Evolutionary conservation across 257 asterid species (phyloP), one percentile per base, ranked within the genome.

Genomic region (Penstemon eatonii): DNA sequence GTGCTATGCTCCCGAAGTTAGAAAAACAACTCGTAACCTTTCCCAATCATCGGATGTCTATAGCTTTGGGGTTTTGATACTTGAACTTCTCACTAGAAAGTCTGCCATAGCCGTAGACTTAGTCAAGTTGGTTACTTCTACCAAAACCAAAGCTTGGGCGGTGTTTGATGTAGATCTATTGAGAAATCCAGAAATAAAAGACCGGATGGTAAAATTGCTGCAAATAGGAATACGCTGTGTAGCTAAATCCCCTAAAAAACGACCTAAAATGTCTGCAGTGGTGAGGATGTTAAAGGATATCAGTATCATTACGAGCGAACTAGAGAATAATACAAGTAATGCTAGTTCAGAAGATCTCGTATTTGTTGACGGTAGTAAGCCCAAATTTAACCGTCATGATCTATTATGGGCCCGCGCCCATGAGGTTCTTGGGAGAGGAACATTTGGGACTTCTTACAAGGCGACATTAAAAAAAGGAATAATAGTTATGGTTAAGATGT

Each of bases 51-150:
- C 62, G 39, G 71, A 66, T 40, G 73, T 76, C 50, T 76, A 70
- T 64, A 71, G 77, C 54, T 70, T 70, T 53, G 80, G 80, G 0
- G 70, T 76, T 63, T 56, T 76, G 38, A 38, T 53, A n/a, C 52
- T 76, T 33, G 76, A 76, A 18, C 70, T 76, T 58, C 70, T 76
- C 45, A 76, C 80, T 4, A 65, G 80, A 61, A 76, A 76, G 51
- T 71, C 80, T 12, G 73, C 73, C 11, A 47, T 63, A 7, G 49
- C 64, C 18, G 25, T 19, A 25, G 7, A 7, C 42, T 50, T 66
- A 19, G 52, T 42, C 18, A 43, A 53, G 1, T 11, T 66, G 62
- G 53, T 46, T 3, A 56, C 18, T 66, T 19, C 47, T 52, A 25
- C n/a, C 8, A 44, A 41, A 19, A 37, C 19, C 13, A 43, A 56